These are phyloP conservation scores for Suillus brevipes DNA, from an alignment of 768 basidiomycete genomes.

Conservation along the genomic window DNA sequence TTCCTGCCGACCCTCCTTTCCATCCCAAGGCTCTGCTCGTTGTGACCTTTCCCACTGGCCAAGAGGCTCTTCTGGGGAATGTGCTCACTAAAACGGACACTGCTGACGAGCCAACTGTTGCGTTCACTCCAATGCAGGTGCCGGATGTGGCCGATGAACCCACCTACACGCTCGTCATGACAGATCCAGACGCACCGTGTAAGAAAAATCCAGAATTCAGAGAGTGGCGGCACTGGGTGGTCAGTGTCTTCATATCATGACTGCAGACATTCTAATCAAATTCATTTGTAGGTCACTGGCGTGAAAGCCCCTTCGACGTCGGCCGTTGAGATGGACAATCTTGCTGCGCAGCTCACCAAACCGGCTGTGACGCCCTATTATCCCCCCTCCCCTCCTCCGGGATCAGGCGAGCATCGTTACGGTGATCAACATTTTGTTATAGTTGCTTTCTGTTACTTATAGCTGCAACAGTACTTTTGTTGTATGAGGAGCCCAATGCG, in stretches of 20 bases:
- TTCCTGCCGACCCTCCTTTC: conserved; percentile 26
- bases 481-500: conserved; percentile 57
- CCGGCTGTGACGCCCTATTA: conserved; percentile 55
- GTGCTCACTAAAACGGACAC: conserved; percentile 39
- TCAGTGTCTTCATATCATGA: conserved; percentile 24
- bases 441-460: not conserved
- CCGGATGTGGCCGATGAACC: conserved; percentile 32
- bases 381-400: conserved; percentile 55
- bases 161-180: conserved; percentile 56
- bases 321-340: conserved; percentile 32
- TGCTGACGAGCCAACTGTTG: conserved; percentile 50
- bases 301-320: conserved; percentile 36
- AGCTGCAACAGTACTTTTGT: conserved; percentile 45
- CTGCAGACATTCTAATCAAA: not conserved
- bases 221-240: conserved; percentile 60
- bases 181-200: conserved; percentile 61
- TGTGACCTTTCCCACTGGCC: conserved; percentile 30
- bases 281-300: conserved; percentile 35
- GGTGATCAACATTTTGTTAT: conserved; percentile 35
- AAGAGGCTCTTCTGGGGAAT: conserved; percentile 39
- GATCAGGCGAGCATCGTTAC: conserved; percentile 58
- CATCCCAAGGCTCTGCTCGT: conserved; percentile 29
- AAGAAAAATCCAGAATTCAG: conserved; percentile 47
- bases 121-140: conserved; percentile 43
- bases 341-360: conserved; percentile 42